A percentile compares a stretch with the other conserved stretches of the same genome.
Conservation (phyloP, 2,329 filamentous ascomycete species). For the Pyricularia grisea region DNA sequence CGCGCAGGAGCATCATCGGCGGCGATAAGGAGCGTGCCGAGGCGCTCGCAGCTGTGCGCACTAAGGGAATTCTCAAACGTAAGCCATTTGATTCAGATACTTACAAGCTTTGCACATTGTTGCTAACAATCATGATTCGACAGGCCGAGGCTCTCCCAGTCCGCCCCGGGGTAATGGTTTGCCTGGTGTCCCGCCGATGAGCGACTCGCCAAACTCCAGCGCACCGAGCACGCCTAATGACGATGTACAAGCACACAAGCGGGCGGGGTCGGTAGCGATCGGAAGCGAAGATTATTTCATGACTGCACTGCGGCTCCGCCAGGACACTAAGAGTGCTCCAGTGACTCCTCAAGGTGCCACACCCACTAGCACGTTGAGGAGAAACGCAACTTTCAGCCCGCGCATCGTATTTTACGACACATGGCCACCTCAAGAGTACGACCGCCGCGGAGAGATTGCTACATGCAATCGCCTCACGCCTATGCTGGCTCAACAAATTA, state of each 20-base stretch:
- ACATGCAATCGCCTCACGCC: slow-evolving; percentile 97
- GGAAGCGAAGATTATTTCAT: slow-evolving; percentile 87
- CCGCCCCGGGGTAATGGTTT: slow-evolving; percentile 54
- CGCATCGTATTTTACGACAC: slow-evolving; percentile 93
- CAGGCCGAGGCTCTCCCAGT: slow-evolving; percentile 56
- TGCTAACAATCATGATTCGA: slow-evolving; percentile 17
- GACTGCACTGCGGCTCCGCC: slow-evolving; percentile 60
- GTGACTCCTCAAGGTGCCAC: slow-evolving; percentile 54
- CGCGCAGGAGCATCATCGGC: slow-evolving; percentile 82
- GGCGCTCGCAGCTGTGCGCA: slow-evolving; percentile 77
- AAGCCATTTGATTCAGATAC: slow-evolving; percentile 22
- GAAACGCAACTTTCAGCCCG: slow-evolving; percentile 72
- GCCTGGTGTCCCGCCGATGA: slow-evolving; percentile 52
- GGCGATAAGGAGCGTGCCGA: slow-evolving; percentile 86
- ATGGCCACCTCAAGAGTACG: slow-evolving; percentile 92
- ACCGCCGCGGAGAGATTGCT: slow-evolving; percentile 88
- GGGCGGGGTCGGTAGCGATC: slow-evolving; percentile 61
- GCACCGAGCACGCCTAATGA: slow-evolving; percentile 83
- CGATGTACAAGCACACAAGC: slow-evolving; percentile 57
- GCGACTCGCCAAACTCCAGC: slow-evolving; percentile 75
- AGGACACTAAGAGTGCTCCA: slow-evolving; percentile 72
- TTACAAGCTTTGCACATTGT: background rate
- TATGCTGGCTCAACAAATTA: slow-evolving; percentile 96
- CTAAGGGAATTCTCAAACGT: slow-evolving; percentile 91
- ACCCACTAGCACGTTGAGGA: slow-evolving; percentile 40